Evolutionary conservation across 176 grass and related monocot genomes (phyloP), one percentile per base, ranked within the genome.

Genomic region (Avena atlantica): DNA sequence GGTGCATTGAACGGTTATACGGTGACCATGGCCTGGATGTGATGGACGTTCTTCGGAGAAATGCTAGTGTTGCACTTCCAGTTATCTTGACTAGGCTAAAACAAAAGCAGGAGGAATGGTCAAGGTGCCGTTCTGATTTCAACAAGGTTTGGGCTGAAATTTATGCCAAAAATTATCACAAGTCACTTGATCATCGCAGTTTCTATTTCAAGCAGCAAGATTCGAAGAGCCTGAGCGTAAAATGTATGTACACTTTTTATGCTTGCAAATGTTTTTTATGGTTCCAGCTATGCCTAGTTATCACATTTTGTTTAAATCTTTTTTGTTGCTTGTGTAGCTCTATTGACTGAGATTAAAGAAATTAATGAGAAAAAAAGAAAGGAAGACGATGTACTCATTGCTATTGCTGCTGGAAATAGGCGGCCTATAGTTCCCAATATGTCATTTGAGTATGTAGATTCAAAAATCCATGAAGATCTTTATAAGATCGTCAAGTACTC

Each of bases 121-220:
- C 90, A 76, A 87, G 88, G 80, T 99, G 97, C 57, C 90, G 94
- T 45, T 89, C 88, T 25, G 97, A 99, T 91, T 99, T 99, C 66
- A 99, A 99, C 78, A 96, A 93, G 92, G 90, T 99, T 58, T 99
- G 97, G 97, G 92, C 94, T 25, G 97, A 99, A 86, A 94, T 99
- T 78, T 99, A 96, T 88, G 88, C 92, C 65, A 99, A 99, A 74
- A 99, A 99, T 78, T 99, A 96, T 87, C 97, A 96, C 74, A 99
- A 99, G 86, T 99, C 97, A 72, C 93, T 99, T 67, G 97, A 99
- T 31, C 97, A 99, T 73, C 90, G 97, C 81, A 96, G 97, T 91
- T 99, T 99, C 89, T 96, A 96, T 90, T 99, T 99, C 90, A 99
- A 99, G 87, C 97, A 99, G 90, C 93, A 99, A 86, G 97, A 99